Evolutionary conservation across 2,329 filamentous ascomycete species (phyloP).

Genomic region (Cryoendolithus antarcticus): DNA sequence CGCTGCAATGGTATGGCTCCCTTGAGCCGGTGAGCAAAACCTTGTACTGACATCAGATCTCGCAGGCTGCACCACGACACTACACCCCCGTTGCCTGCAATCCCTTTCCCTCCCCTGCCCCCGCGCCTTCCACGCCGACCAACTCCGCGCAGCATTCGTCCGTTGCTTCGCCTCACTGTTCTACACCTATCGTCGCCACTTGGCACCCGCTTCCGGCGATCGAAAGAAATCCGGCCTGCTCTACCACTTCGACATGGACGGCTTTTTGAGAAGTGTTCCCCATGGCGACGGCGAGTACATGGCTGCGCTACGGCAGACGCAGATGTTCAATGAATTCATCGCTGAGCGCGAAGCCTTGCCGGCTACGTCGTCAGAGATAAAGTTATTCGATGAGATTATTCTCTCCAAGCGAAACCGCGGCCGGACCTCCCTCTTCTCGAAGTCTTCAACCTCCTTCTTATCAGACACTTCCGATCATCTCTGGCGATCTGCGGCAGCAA

Average conservation of each 20-base stretch:
- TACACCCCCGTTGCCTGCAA: slow-evolving; percentile 48
- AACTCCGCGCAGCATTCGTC: slow-evolving; percentile 55
- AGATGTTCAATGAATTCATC: slow-evolving; percentile 58
- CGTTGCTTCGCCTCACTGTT: slow-evolving; percentile 57
- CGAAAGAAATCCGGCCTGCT: slow-evolving; percentile 50
- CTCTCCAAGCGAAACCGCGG: slow-evolving; percentile 63
- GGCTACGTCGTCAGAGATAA: slow-evolving; percentile 51
- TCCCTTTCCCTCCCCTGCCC: slow-evolving; percentile 53
- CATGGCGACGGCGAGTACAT: slow-evolving; percentile 54
- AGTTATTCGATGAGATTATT: slow-evolving; percentile 75
- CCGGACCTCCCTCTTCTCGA: slow-evolving; percentile 50
- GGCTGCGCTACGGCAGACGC: slow-evolving; percentile 50
- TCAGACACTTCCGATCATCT: slow-evolving; percentile 65
- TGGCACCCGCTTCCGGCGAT: slow-evolving; percentile 46
- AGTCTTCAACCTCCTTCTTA: slow-evolving; percentile 50
- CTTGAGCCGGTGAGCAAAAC: not conserved
- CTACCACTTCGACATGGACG: slow-evolving; percentile 55
- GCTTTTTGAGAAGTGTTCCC: slow-evolving; percentile 52
- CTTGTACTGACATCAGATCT: slow-evolving; percentile 3
- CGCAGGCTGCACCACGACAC: slow-evolving; percentile 41
- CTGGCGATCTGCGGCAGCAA: slow-evolving; percentile 56
- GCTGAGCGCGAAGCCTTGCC: slow-evolving; percentile 62
- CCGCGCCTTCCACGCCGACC: slow-evolving; percentile 53
- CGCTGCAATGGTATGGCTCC: slow-evolving; percentile 45
- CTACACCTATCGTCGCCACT: slow-evolving; percentile 55